Evolutionary conservation across 2,329 filamentous ascomycete species (phyloP), one percentile per base, ranked within the genome.

Genomic region (Ceratocystis harringtonii): DNA sequence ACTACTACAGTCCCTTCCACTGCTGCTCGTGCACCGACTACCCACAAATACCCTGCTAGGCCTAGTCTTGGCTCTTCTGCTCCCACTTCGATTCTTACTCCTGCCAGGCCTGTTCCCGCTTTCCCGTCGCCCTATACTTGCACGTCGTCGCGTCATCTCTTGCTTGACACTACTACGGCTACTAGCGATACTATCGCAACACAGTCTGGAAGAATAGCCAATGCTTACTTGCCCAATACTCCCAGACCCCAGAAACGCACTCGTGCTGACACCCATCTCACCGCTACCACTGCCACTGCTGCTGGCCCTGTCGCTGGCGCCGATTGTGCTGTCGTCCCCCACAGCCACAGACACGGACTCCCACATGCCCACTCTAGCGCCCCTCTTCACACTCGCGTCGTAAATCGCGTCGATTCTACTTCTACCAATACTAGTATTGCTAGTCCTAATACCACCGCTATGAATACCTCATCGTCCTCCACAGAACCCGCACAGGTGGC

Each of bases 101-200:
- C 58, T 19, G n/a, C 58, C 5, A 48, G 17, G 22, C 15, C 61
- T 45, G 44, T 22, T 50, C 43, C 43, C 61, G 41, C 44, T 32
- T 58, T 62, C 12, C 52, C 52, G 52, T 32, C 52, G 61, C 61
- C 61, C 32, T 62, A 41, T 50, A 55, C 61, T 22, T 62, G 22
- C 62, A 55, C 41, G 52, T 64, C 52, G 62, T 63, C 63, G 63
- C 63, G 63, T 64, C 63, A 36, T 25, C 17, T 64, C 63, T 45
- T 52, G 8, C 52, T 28, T 30, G 32, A 30, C 52, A 32, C 50
- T 15, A 41, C 36, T 41, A 41, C 36, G 36, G 36, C 36, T 15
- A 41, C 36, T 41, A 15, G 36, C 10, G 36, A 41, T 41, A 41
- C 12, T 41, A 41, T 41, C 36, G 45, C 50, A 43, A 22, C 63